These are phyloP conservation scores for Flaveria sonorensis DNA, from an alignment of 129 eudicot species.

Conservation along the genomic window DNA sequence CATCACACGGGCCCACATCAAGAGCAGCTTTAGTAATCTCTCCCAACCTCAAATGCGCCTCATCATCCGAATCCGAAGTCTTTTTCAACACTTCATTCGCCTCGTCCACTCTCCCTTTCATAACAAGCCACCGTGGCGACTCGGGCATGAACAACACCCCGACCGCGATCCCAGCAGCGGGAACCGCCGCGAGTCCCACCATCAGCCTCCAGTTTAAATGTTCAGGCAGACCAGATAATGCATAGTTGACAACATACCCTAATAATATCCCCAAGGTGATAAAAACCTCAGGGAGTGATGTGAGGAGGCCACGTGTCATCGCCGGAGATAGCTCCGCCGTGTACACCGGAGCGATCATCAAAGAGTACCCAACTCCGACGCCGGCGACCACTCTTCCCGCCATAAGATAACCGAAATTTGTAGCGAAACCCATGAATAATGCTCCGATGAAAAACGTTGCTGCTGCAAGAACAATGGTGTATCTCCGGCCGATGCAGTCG, in stretches of 20 bases:
- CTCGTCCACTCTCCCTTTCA: constrained; percentile 61
- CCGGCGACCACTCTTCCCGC: constrained; percentile 82
- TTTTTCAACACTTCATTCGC: constrained; percentile 46
- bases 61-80: constrained; percentile 52
- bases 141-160: constrained; percentile 87
- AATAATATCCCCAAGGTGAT: constrained; percentile 68
- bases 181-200: constrained; percentile 79
- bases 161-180: constrained; percentile 51
- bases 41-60: constrained; percentile 53
- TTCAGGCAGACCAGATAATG: constrained; percentile 47
- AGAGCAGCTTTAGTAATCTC: constrained; percentile 57
- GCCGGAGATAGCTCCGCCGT: constrained; percentile 83
- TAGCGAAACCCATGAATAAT: constrained; percentile 77
- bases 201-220: constrained; percentile 69
- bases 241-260: constrained; percentile 63
- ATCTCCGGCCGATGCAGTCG: constrained; percentile 78
- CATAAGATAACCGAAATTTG: constrained; percentile 60
- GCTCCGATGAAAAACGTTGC: constrained; percentile 69
- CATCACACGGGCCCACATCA: constrained; percentile 13
- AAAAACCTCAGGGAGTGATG: constrained; percentile 84
- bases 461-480: constrained; percentile 80
- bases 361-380: constrained; percentile 85
- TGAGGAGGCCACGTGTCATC: constrained; percentile 77
- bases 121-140: constrained; percentile 89
- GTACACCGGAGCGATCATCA: constrained; percentile 92